These are phyloP conservation scores for Cornus suecica DNA, from an alignment of 148 eudicot genomes.

Conservation along the genomic window DNA sequence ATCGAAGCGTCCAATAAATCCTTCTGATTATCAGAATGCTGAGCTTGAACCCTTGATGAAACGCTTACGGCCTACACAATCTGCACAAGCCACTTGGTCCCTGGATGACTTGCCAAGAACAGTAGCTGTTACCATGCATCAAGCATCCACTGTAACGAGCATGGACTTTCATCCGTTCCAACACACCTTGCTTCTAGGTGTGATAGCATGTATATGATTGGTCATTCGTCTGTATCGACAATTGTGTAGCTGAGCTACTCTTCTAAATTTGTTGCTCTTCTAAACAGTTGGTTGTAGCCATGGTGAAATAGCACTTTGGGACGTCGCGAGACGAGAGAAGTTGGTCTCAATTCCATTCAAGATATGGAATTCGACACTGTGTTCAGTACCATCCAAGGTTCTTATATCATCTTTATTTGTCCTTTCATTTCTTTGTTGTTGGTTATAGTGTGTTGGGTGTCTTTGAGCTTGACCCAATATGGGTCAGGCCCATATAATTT, in stretches of 20 bases:
- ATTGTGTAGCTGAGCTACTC: conserved; percentile 6
- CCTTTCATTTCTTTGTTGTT: too few relatives aligned
- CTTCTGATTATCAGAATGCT: conserved; percentile 80
- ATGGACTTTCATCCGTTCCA: conserved; percentile 91
- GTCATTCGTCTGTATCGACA: neutral
- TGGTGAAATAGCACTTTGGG: conserved; percentile 81
- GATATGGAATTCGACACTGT: conserved; percentile 56
- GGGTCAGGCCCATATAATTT: too few relatives aligned
- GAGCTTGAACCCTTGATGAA: conserved; percentile 90
- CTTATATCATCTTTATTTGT: neutral
- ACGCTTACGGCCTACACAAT: conserved; percentile 74
- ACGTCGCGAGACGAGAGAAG: conserved; percentile 61
- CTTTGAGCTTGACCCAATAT: too few relatives aligned
- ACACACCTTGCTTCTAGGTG: conserved; percentile 75
- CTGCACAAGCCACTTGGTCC: conserved; percentile 67
- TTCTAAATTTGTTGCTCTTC: conserved; percentile 8
- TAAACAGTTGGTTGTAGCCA: conserved; percentile 51
- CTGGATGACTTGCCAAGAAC: conserved; percentile 82
- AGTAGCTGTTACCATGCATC: conserved; percentile 73
- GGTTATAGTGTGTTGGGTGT: too few relatives aligned
- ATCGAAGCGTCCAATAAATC: conserved; percentile 67
- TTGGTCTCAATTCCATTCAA: conserved; percentile 69
- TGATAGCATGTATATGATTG: conserved; percentile 14
- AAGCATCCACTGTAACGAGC: conserved; percentile 81
- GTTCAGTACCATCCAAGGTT: conserved; percentile 61